phyloP scores from a whole-genome alignment of 192 early-diverging fungal species.

The Coemansia guatemalensis region DNA sequence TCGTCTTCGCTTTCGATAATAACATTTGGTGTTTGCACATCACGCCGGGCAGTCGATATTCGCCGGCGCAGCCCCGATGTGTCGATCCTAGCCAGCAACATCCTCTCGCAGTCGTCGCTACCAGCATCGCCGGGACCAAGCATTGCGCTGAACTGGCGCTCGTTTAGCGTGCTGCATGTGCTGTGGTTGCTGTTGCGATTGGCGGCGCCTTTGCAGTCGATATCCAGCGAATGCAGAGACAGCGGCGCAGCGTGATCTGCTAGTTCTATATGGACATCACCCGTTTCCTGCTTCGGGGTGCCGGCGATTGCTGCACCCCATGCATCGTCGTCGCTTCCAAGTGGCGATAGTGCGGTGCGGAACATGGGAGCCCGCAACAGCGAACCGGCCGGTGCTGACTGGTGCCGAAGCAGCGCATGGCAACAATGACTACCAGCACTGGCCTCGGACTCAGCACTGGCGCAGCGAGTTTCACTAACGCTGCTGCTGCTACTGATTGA shows the following conservation, averaged over 20 bases:
- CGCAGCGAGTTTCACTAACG: not conserved
- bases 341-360: conserved; percentile 12
- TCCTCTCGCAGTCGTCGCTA: not conserved
- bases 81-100: conserved; percentile 3
- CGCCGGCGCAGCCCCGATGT: conserved; percentile 40
- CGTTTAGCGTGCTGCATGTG: conserved; percentile 2
- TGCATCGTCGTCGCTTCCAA: conserved; percentile 14
- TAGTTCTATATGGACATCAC: not conserved
- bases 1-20: conserved; percentile 13
- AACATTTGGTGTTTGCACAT: conserved; percentile 35
- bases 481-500: conserved; percentile 44
- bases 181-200: conserved; percentile 5
- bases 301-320: conserved; percentile 5
- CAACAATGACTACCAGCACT: not conserved
- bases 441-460: not conserved
- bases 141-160: not conserved
- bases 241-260: not conserved
- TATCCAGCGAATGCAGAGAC: not conserved
- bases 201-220: not conserved
- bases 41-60: conserved; percentile 22
- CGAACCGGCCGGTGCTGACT: conserved; percentile 4
- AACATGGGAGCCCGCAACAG: not conserved
- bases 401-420: conserved; percentile 5
- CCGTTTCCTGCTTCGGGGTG: conserved; percentile 7
- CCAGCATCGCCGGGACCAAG: conserved; percentile 4